phyloP scores from a whole-genome alignment of 2,329 filamentous ascomycete genomes.

The Botrytis fabae region DNA sequence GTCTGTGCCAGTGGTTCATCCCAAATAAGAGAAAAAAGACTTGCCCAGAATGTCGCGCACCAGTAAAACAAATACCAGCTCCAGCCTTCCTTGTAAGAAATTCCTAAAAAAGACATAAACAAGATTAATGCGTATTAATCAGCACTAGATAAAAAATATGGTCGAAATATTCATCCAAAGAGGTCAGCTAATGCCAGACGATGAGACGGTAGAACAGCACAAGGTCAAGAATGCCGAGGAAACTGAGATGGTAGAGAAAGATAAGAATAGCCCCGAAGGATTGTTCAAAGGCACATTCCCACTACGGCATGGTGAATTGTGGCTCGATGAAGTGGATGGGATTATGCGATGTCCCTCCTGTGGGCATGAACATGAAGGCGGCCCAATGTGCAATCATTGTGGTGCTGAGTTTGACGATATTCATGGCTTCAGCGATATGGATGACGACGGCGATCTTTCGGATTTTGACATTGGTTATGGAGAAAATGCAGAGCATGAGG shows the following conservation, averaged over 20 bases:
- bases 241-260: conserved; percentile 57
- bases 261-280: conserved; percentile 56
- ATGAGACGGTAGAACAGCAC: conserved; percentile 64
- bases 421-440: conserved; percentile 24
- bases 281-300: conserved; percentile 59
- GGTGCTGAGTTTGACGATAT: conserved; percentile 38
- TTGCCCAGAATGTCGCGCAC: conserved; percentile 66
- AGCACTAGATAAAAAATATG: conserved; percentile 59
- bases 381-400: conserved; percentile 54
- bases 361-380: conserved; percentile 63
- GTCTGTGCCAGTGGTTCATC: conserved; percentile 43
- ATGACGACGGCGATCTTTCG: conserved; percentile 14
- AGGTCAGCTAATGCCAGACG: conserved; percentile 60
- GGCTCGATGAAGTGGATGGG: conserved; percentile 59
- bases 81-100: conserved; percentile 61
- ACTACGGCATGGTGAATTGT: conserved; percentile 24
- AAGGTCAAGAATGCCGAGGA: conserved; percentile 58
- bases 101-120: neutral
- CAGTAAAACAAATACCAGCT: conserved; percentile 58
- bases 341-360: conserved; percentile 64
- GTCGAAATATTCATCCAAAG: conserved; percentile 62
- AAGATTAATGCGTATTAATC: conserved; percentile 19
- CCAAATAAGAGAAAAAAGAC: conserved; percentile 57
- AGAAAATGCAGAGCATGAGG: conserved; percentile 27
- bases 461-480: conserved; percentile 38